A percentile compares a stretch with the other conserved stretches of the same genome.
phyloP scores from a whole-genome alignment of 225 moss, liverwort and hornwort genomes.

The Sphagnum contortum region DNA sequence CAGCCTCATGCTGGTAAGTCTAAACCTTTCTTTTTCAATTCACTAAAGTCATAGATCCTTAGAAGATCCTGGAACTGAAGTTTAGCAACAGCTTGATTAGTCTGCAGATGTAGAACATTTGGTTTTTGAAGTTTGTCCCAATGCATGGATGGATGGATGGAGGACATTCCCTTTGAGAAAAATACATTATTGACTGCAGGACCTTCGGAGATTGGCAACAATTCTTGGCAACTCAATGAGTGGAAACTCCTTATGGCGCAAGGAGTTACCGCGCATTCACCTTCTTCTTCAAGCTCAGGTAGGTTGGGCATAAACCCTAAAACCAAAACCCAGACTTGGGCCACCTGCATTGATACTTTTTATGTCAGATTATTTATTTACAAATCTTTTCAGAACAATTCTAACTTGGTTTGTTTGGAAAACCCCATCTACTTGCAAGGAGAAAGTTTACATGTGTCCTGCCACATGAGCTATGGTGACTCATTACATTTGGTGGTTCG shows the following conservation, averaged over 20 bases:
- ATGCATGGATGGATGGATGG: neutral
- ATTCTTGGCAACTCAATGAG: constrained; percentile 28
- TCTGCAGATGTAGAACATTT: too few species aligned
- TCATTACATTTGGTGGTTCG: neutral
- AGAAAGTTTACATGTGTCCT: too few species aligned
- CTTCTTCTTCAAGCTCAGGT: constrained; percentile 79
- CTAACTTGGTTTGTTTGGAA: neutral
- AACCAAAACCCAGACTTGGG: neutral
- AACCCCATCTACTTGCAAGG: neutral
- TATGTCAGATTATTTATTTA: too few species aligned
- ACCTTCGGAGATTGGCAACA: constrained; percentile 52
- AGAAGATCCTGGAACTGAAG: neutral
- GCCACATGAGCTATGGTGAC: neutral
- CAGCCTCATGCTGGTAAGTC: constrained; percentile 80
- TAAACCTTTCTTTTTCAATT: neutral
- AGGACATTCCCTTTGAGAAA: neutral
- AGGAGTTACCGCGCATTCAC: constrained; percentile 59
- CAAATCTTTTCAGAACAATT: neutral
- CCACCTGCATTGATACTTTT: neutral
- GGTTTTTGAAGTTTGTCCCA: neutral
- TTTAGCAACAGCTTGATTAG: too few species aligned
- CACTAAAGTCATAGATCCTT: neutral
- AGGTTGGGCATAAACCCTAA: neutral
- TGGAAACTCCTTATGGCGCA: constrained; percentile 37
- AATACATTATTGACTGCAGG: constrained; percentile 27